Percentiles rank a stretch among this genome's conserved stretches.
Conservation (phyloP, 208 protist species). For the Sergeia podlipaevii region DNA sequence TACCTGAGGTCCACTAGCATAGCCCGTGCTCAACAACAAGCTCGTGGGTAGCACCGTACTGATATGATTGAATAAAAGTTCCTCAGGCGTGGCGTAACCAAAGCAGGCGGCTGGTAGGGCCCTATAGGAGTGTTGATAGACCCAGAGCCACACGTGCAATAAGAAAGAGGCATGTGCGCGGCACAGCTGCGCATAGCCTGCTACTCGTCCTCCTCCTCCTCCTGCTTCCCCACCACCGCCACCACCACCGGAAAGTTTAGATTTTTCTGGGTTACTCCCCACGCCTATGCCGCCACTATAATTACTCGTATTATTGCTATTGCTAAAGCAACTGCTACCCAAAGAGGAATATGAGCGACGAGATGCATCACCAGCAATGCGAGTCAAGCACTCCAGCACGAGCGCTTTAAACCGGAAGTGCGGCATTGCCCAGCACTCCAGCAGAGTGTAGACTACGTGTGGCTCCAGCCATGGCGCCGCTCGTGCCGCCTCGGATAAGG, state of each 20-base stretch:
- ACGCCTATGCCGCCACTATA: not conserved
- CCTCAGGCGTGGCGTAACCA: conserved; percentile 29
- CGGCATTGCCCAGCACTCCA: conserved; percentile 72
- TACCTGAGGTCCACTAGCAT: no score
- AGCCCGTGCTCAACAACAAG: conserved; percentile 49
- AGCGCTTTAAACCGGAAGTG: conserved; percentile 43
- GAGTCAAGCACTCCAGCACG: conserved; percentile 47
- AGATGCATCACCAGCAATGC: conserved; percentile 20
- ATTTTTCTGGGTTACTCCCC: not conserved
- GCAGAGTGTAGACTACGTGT: conserved; percentile 54
- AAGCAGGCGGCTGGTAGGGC: conserved; percentile 66
- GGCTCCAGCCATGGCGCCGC: conserved; percentile 46
- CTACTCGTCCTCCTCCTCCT: not conserved
- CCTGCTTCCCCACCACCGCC: no score
- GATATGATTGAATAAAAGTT: conserved; percentile 24
- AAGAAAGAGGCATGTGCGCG: conserved; percentile 30
- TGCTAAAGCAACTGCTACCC: no score
- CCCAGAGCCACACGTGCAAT: conserved; percentile 69
- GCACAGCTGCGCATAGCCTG: conserved; percentile 26
- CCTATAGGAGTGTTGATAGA: conserved; percentile 42
- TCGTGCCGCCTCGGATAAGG: conserved; percentile 48
- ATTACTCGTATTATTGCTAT: no score
- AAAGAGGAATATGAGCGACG: not conserved
- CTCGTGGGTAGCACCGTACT: conserved; percentile 34
- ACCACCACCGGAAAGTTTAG: not conserved